Conservation (phyloP, 2,329 filamentous ascomycete species). For the Fragosphaeria purpurea region DNA sequence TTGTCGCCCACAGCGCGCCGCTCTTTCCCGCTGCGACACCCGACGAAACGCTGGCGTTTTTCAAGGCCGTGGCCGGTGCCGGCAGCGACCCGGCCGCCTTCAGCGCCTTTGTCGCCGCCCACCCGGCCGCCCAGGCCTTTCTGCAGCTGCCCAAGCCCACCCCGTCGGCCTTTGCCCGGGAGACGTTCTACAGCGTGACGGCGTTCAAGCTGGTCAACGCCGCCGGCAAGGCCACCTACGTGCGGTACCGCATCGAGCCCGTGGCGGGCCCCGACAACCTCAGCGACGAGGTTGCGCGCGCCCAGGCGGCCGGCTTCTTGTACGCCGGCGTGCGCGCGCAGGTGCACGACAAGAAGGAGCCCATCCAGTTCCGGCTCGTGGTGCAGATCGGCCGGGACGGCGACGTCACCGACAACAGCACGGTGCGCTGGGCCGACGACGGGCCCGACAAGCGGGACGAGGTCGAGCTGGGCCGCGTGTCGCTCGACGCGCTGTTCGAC, state of each 20-base stretch:
- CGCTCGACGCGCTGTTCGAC: constrained; percentile 28
- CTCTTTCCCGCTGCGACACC: constrained; percentile 43
- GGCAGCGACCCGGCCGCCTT: constrained; percentile 24
- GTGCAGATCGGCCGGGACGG: constrained; percentile 32
- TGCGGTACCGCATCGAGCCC: constrained; percentile 41
- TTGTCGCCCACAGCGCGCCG: constrained; percentile 41
- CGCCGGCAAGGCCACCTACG: constrained; percentile 30
- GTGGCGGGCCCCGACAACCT: constrained; percentile 30
- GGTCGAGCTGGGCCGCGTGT: constrained; percentile 40
- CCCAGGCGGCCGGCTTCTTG: constrained; percentile 33
- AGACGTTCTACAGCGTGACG: constrained; percentile 38
- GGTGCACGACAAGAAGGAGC: constrained; percentile 19
- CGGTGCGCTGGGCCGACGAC: constrained; percentile 38
- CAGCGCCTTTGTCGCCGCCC: constrained; percentile 30
- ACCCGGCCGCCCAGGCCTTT: constrained; percentile 38
- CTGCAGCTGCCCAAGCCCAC: constrained; percentile 38
- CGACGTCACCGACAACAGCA: constrained; percentile 19
- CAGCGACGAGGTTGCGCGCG: constrained; percentile 25
- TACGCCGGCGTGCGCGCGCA: constrained; percentile 35
- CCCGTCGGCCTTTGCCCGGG: constrained; percentile 36
- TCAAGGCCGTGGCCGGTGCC: constrained; percentile 28
- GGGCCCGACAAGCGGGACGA: constrained; percentile 41
- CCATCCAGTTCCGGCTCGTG: constrained; percentile 34
- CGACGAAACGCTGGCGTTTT: constrained; percentile 40
- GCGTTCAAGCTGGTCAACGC: constrained; percentile 35